phyloP scores from a whole-genome alignment of 306 rosid species.

The Delonix regia region DNA sequence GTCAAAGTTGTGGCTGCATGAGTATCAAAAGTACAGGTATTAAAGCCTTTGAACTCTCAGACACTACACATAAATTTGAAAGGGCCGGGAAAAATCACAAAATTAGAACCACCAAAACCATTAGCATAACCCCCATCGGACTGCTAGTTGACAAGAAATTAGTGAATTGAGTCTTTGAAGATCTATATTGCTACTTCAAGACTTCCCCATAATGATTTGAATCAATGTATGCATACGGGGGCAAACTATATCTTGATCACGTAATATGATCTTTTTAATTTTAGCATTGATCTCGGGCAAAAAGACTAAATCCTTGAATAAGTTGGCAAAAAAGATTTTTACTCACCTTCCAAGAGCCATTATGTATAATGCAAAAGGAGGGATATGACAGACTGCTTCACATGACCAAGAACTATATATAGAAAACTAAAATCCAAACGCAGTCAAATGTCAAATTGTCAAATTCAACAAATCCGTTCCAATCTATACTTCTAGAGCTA shows the following conservation, averaged over 20 bases:
- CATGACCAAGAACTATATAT: conserved; percentile 2
- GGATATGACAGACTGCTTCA: not conserved
- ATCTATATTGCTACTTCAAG: not conserved
- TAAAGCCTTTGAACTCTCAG: conserved; percentile 21
- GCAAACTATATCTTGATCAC: not conserved
- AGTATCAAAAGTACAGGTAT: conserved; percentile 13
- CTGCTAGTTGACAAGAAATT: conserved; percentile 6
- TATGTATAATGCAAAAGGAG: not conserved
- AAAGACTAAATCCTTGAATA: not conserved
- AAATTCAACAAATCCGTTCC: not conserved
- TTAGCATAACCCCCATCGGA: not conserved
- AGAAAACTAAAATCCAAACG: not conserved
- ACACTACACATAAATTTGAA: not conserved
- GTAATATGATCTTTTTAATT: not conserved
- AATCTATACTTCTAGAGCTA: not conserved
- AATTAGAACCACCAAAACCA: not conserved
- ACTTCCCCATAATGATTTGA: not conserved
- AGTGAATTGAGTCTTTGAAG: not conserved
- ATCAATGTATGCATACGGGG: not conserved
- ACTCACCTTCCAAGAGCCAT: not conserved
- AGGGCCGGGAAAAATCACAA: not conserved
- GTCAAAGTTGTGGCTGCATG: conserved; percentile 65
- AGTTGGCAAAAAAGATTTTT: not conserved
- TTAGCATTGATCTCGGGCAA: not conserved
- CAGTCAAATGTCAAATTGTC: not conserved